Evolutionary conservation across 148 eudicot species (phyloP).

Genomic region (Selenicereus undatus): DNA sequence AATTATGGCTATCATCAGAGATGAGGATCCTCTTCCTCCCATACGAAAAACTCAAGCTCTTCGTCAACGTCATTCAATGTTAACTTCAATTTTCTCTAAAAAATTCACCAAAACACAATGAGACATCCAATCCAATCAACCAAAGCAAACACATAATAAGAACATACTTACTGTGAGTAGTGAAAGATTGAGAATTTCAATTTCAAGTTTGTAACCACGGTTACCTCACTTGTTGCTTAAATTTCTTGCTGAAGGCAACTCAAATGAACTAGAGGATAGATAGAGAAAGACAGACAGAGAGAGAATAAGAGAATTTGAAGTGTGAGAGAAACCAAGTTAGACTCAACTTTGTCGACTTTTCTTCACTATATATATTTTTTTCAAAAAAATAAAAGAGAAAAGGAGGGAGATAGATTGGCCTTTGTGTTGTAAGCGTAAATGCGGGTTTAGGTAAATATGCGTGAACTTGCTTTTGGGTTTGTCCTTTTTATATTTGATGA

Average conservation of each 20-base stretch:
- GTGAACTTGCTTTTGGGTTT: background rate
- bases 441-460: background rate
- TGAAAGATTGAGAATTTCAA: background rate
- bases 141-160: background rate
- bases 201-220: background rate
- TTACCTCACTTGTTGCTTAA: background rate
- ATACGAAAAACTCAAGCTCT: constrained; percentile 4
- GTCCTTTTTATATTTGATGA: no score
- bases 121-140: background rate
- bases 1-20: background rate
- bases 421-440: background rate
- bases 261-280: background rate
- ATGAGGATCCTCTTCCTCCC: constrained; percentile 4
- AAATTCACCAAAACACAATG: background rate
- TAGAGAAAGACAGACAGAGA: background rate
- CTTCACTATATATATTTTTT: background rate
- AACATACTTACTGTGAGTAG: background rate
- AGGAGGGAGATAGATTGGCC: background rate
- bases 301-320: background rate
- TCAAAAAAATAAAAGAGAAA: background rate
- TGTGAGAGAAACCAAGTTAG: background rate
- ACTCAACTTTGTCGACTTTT: background rate
- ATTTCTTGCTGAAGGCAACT: background rate
- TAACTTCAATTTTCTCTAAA: background rate
- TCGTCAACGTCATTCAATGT: background rate